Evolutionary conservation across 1,284 basidiomycete genomes (phyloP).

Genomic region (Ustilago bromivora): DNA sequence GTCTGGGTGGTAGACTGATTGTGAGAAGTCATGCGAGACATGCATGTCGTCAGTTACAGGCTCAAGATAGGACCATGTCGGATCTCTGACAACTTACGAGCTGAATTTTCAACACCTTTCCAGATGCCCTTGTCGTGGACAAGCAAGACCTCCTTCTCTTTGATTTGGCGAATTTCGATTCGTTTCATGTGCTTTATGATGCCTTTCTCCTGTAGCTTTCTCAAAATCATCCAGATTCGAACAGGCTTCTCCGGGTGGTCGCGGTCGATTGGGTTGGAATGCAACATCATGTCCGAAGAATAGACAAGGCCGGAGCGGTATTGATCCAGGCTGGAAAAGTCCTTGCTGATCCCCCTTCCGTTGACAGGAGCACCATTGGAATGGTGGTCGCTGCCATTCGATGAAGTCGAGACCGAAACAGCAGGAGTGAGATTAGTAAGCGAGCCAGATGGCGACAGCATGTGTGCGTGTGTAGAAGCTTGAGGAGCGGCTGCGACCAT

Average conservation of each 20-base stretch:
- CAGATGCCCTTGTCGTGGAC: constrained; percentile 91
- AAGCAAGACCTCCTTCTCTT: constrained; percentile 82
- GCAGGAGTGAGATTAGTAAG: constrained; percentile 38
- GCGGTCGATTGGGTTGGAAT: constrained; percentile 73
- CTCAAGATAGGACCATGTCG: background rate
- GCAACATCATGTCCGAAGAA: constrained; percentile 86
- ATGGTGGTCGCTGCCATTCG: constrained; percentile 13
- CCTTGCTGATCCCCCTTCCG: background rate
- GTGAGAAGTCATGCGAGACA: background rate
- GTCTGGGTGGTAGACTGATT: constrained; percentile 29
- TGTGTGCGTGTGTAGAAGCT: background rate
- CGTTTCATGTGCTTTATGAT: constrained; percentile 81
- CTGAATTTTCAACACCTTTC: constrained; percentile 85
- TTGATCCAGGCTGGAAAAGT: constrained; percentile 9
- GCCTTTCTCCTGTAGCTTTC: constrained; percentile 51
- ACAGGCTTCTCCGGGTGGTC: constrained; percentile 89
- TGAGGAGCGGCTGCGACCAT: background rate
- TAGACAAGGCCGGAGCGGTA: constrained; percentile 81
- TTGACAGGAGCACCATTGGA: background rate
- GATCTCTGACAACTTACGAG: constrained; percentile 73
- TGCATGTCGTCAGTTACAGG: background rate
- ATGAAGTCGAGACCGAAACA: constrained; percentile 27
- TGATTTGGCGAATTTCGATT: constrained; percentile 80
- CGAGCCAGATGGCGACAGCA: constrained; percentile 12
- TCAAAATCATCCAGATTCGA: constrained; percentile 84